These are phyloP conservation scores for Pythium phragmiticola DNA, from an alignment of 352 stramenopile genomes.

Conservation along the genomic window DNA sequence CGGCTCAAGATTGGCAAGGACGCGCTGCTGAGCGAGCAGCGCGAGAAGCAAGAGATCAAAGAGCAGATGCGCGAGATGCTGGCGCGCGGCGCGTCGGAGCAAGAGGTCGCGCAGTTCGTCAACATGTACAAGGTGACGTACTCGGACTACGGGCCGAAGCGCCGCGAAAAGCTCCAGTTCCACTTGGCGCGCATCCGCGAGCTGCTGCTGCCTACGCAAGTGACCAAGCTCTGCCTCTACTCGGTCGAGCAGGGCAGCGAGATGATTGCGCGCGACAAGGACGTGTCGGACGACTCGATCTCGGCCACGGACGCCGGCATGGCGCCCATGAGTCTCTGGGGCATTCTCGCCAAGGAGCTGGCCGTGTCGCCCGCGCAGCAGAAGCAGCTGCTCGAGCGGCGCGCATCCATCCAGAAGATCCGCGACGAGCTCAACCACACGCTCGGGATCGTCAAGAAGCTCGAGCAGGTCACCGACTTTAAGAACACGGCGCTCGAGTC, in stretches of 20 bases:
- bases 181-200: slow-evolving; percentile 69
- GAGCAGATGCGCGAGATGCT: slow-evolving; percentile 81
- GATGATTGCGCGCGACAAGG: slow-evolving; percentile 58
- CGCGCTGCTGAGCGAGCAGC: slow-evolving; percentile 65
- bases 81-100: slow-evolving; percentile 59
- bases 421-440: slow-evolving; percentile 71
- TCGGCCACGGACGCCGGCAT: slow-evolving; percentile 46
- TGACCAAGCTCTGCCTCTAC: slow-evolving; percentile 78
- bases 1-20: slow-evolving; percentile 81
- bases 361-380: slow-evolving; percentile 71
- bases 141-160: slow-evolving; percentile 75
- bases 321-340: slow-evolving; percentile 67
- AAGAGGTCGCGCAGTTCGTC: slow-evolving; percentile 74
- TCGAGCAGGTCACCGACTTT: slow-evolving; percentile 71
- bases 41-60: slow-evolving; percentile 78
- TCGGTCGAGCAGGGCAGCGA: slow-evolving; percentile 69
- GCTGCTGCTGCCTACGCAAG: slow-evolving; percentile 69
- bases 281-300: slow-evolving; percentile 58
- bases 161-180: slow-evolving; percentile 71
- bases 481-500: slow-evolving; percentile 79
- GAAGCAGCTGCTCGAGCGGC: slow-evolving; percentile 58
- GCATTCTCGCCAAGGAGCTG: slow-evolving; percentile 66
- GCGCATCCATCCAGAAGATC: slow-evolving; percentile 58
- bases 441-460: slow-evolving; percentile 60
- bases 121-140: slow-evolving; percentile 86